phyloP scores from a whole-genome alignment of 2,329 filamentous ascomycete genomes.

The Claviceps pusilla region DNA sequence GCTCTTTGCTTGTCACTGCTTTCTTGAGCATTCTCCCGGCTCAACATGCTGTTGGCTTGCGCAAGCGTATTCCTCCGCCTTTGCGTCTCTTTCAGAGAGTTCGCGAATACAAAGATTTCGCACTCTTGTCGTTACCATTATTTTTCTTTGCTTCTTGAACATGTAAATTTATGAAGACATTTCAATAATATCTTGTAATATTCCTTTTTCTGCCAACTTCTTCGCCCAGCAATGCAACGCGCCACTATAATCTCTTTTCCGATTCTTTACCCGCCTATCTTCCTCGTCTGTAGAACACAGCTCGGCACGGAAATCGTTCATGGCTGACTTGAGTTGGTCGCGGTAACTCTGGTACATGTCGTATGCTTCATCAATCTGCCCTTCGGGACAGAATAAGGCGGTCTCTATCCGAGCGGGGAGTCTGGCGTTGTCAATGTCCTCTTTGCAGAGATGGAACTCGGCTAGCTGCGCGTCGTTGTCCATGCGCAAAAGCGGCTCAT shows the following conservation, averaged over 20 bases:
- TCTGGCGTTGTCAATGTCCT: conserved; percentile 11
- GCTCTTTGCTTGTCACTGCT: background rate
- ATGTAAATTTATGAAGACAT: conserved; percentile 7
- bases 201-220: conserved; percentile 51
- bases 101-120: background rate
- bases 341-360: conserved; percentile 24
- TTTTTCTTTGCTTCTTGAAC: too few relatives aligned
- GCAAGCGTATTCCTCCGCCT: background rate
- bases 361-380: conserved; percentile 15
- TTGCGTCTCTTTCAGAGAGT: background rate
- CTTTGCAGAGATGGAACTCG: conserved; percentile 16
- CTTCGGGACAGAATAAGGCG: conserved; percentile 5
- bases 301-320: conserved; percentile 34
- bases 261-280: conserved; percentile 34
- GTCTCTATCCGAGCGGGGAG: conserved; percentile 8
- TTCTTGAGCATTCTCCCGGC: background rate
- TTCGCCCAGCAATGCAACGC: conserved; percentile 55
- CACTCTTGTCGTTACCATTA: background rate
- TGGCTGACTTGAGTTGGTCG: conserved; percentile 25
- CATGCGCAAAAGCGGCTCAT: conserved; percentile 11
- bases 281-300: conserved; percentile 29
- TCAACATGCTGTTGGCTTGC: background rate
- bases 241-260: conserved; percentile 53
- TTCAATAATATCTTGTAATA: conserved; percentile 32
- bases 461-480: conserved; percentile 13